Conservation (phyloP, 148 eudicot genomes). For the Rhododendron ferrugineum region DNA sequence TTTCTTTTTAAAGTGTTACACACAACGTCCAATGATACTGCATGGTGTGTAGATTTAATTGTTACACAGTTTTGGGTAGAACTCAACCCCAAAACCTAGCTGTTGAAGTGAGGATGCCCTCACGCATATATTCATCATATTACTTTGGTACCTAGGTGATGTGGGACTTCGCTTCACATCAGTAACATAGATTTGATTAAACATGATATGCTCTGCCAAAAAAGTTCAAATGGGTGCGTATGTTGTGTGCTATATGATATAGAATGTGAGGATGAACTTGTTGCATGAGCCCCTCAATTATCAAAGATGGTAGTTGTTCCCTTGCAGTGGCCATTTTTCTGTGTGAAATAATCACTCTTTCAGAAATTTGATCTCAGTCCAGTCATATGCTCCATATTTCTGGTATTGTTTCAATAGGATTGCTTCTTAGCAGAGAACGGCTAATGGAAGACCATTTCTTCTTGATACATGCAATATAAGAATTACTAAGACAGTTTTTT, state of each 20-base stretch:
- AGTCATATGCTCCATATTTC: background rate
- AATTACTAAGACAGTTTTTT: background rate
- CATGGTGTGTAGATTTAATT: background rate
- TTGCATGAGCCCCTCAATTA: background rate
- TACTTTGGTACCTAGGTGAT: background rate
- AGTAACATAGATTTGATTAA: background rate
- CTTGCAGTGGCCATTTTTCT: background rate
- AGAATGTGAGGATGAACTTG: conserved; percentile 1
- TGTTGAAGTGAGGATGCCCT: background rate
- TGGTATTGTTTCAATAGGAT: background rate
- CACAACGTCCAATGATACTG: background rate
- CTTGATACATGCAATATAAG: background rate
- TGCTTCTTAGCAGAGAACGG: background rate
- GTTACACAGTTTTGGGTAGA: background rate
- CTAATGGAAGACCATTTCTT: background rate
- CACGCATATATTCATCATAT: background rate
- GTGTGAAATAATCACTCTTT: background rate
- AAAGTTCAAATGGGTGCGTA: background rate
- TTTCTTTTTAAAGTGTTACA: background rate
- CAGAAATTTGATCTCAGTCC: background rate
- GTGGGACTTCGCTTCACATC: background rate
- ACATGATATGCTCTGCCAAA: background rate
- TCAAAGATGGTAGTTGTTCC: background rate
- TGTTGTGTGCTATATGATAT: background rate
- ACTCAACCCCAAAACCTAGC: background rate